A percentile compares a stretch with the other conserved stretches of the same genome.
Evolutionary conservation across 169 alveolate genomes (phyloP).

Genomic region (Amoebophrya sp.): DNA sequence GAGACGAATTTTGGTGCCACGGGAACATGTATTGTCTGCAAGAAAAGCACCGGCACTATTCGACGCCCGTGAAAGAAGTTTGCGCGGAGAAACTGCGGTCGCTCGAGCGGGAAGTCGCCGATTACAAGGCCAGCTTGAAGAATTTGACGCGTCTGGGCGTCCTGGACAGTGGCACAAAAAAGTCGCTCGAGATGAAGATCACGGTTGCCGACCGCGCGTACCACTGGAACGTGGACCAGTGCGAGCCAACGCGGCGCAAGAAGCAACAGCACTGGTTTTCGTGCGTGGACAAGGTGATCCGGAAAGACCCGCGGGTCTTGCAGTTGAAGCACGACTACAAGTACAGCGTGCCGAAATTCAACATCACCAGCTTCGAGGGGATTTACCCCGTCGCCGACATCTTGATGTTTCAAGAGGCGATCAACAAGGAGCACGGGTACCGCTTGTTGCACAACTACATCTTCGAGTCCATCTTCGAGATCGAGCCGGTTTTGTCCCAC

Average conservation of each 20-base stretch:
- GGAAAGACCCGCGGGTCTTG: not conserved
- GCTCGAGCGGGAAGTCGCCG: too few relatives aligned
- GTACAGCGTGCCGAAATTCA: not conserved
- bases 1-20: too few relatives aligned
- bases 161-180: too few relatives aligned
- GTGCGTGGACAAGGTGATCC: too few relatives aligned
- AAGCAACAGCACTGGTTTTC: too few relatives aligned
- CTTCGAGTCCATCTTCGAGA: not conserved
- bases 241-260: too few relatives aligned
- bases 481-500: not conserved
- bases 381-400: not conserved
- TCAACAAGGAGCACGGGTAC: not conserved
- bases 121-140: not conserved
- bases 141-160: too few relatives aligned
- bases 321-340: not conserved
- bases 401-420: not conserved
- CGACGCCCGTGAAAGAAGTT: too few relatives aligned
- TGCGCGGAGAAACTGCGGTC: too few relatives aligned
- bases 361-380: not conserved
- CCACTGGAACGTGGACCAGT: too few relatives aligned
- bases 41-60: too few relatives aligned
- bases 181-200: not conserved
- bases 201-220: not conserved
- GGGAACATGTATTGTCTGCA: too few relatives aligned
- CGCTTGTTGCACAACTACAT: not conserved